Base-by-base conservation (phyloP, 2,329 filamentous ascomycete genomes). In the Trichoderma endophyticum region DNA sequence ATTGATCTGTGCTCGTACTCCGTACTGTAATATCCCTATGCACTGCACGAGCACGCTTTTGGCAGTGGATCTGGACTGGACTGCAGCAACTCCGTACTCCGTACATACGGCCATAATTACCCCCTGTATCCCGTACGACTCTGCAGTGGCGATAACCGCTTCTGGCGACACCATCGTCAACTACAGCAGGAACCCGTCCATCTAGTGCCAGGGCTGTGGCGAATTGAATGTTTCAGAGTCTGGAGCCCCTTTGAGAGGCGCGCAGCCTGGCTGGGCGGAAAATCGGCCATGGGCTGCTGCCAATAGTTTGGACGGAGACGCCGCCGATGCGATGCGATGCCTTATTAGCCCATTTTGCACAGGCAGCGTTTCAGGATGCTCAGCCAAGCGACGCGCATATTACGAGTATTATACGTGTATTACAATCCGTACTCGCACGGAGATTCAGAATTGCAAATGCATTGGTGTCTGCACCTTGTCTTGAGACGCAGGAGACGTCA, bases 401-500 rank as follows among this genome's bases (percentile, higher is more conserved):
- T 60, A 12, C n/a, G 15, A 9, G 6, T 34, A 34, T 32, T 34
- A 34, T 32, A 34, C 51, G 9, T 60, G 26, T 28, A 24, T 39
- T 30, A 24, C 28, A 36, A 15, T 36, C 34, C 34, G 34, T 36
- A 59, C 56, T 59, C 15, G 30, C 28, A 60, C 11, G 2, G 18
- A n/a, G 30, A 61, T 30, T 34, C 57, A 32, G 36, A 32, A 32
- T 21, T 32, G 57, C 28, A 32, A n/a, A 21, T 60, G 28, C 57
- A 34, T 34, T 60, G 57, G 57, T 32, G 28, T 32, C 57, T 60
- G 57, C n/a, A 21, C 57, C 57, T 60, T 60, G 57, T 60, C 57
- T 34, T 34, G 57, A 61, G 56, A 62, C 56, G 24, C 56, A 62
- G 57, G 56, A 70, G 66, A 32, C 34, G 62, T 79, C 77, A 78